Base-by-base conservation (phyloP, 495 filamentous ascomycete species). In the Neurospora sp. region DNA sequence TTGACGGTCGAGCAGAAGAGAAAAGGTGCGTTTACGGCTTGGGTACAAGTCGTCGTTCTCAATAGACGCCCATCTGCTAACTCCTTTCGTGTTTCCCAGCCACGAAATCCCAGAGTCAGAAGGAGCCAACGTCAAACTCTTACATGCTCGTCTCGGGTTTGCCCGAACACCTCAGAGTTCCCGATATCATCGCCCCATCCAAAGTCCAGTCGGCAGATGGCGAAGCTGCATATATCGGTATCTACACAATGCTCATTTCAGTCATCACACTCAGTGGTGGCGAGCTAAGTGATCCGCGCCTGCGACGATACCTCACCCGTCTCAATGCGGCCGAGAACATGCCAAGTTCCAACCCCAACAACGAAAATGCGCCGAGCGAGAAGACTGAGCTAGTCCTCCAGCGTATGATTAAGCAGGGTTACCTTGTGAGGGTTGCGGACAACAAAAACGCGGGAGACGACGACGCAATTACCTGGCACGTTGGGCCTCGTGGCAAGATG, bases 401-500 rank as follows among this genome's bases (percentile, higher is more conserved):
- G 73, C 87, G 89, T 59, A 91, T 98, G 82, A 84, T 89, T 65
- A 92, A 87, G 73, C 93, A 98, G 59, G 92, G 92, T 0, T 99
- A 98, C 77, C 81, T 99, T 2, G 84, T 92, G 37, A 91, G 88
- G 72, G 85, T 89, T n/a, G 86, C 88, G 68, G 91, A 94, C 70
- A 83, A 85, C 78, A 87, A 87, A 41, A 42, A 45, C 1, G 72
- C 61, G 6, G 85, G 84, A 1, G 91, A 90, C n/a, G 92, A 94
- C 27, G 93, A 96, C 72, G 80, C 86, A 5, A 86, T 93, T 10
- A 92, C 91, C 69, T 97, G 90, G 83, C 87, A 91, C 72, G 86
- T 97, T 37, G 94, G 94, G 3, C 91, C 93, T 40, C 85, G 96
- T 41, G 96, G 94, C 16, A 97, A 93, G 82, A 84, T 93, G 14